Percentiles rank a stretch among this genome's conserved stretches.
phyloP scores from a whole-genome alignment of 805 yeast genomes.

The Saccharomycopsis vini region DNA sequence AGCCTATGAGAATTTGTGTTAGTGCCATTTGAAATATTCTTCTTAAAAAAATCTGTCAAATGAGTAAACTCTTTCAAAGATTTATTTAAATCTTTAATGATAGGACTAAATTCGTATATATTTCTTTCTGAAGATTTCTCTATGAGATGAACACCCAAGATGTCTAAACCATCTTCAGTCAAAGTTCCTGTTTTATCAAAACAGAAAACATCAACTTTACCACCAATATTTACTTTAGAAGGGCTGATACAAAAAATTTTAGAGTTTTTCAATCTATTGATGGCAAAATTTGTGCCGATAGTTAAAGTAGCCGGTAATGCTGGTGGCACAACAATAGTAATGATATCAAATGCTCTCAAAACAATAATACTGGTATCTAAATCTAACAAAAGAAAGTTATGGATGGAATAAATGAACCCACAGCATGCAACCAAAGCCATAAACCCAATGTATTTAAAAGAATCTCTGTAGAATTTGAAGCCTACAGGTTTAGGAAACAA shows the following conservation, averaged over 20 bases:
- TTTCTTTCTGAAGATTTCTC: slow-evolving; percentile 15
- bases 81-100: slow-evolving; percentile 20
- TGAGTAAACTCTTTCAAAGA: slow-evolving; percentile 10
- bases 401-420: slow-evolving; percentile 79
- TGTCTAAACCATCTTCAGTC: slow-evolving; percentile 94
- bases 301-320: slow-evolving; percentile 97
- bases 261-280: slow-evolving; percentile 59
- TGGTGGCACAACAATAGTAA: slow-evolving; percentile 97
- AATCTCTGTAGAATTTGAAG: slow-evolving; percentile 87
- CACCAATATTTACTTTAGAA: slow-evolving; percentile 91
- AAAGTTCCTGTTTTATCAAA: slow-evolving; percentile 97
- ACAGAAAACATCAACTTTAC: slow-evolving; percentile 81
- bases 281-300: slow-evolving; percentile 91
- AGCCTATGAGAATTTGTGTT: slow-evolving; percentile 1
- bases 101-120: slow-evolving; percentile 15
- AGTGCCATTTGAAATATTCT: too few species aligned
- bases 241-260: slow-evolving; percentile 88
- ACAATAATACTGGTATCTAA: slow-evolving; percentile 61
- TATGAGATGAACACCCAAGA: slow-evolving; percentile 52
- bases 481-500: slow-evolving; percentile 91
- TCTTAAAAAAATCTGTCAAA: slow-evolving; percentile 20
- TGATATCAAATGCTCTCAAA: slow-evolving; percentile 83
- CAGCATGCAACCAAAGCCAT: slow-evolving; percentile 78
- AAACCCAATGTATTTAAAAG: slow-evolving; percentile 91
- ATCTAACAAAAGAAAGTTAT: slow-evolving; percentile 72